Conservation (phyloP, 2,329 filamentous ascomycete species). For the Fusarium sp. region DNA sequence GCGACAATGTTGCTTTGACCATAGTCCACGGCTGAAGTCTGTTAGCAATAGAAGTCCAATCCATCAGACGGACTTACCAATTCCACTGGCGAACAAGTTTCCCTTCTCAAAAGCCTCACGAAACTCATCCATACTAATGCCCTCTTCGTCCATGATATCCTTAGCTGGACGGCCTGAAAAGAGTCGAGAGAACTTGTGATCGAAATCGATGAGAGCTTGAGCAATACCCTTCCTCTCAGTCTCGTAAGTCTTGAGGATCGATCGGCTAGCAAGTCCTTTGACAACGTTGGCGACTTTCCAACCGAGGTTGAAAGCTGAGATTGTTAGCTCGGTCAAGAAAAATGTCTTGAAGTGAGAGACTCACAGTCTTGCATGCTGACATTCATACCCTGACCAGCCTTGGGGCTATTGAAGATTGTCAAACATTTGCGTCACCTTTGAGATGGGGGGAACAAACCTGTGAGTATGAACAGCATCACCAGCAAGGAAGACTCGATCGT, state of each 20-base stretch:
- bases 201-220: conserved; percentile 72
- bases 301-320: conserved; percentile 56
- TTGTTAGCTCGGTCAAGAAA: neutral
- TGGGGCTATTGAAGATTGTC: conserved; percentile 51
- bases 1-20: conserved; percentile 21
- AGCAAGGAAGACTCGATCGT: conserved; percentile 72
- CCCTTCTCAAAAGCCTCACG: conserved; percentile 69
- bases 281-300: conserved; percentile 64
- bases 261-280: conserved; percentile 54
- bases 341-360: neutral
- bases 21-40: conserved; percentile 12
- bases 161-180: conserved; percentile 63
- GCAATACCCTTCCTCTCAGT: conserved; percentile 67
- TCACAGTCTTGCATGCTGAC: conserved; percentile 71
- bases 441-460: neutral
- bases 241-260: conserved; percentile 61
- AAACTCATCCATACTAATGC: conserved; percentile 70
- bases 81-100: conserved; percentile 50
- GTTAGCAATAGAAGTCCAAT: neutral
- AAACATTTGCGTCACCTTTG: fast-evolving
- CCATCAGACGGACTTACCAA: neutral
- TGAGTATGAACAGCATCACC: conserved; percentile 72
- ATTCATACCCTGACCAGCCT: conserved; percentile 78
- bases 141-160: conserved; percentile 69
- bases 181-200: conserved; percentile 65